Percentiles rank a stretch among this genome's conserved stretches.
Conservation (phyloP, 1,284 basidiomycete species). For the Papiliotrema terrestris region DNA sequence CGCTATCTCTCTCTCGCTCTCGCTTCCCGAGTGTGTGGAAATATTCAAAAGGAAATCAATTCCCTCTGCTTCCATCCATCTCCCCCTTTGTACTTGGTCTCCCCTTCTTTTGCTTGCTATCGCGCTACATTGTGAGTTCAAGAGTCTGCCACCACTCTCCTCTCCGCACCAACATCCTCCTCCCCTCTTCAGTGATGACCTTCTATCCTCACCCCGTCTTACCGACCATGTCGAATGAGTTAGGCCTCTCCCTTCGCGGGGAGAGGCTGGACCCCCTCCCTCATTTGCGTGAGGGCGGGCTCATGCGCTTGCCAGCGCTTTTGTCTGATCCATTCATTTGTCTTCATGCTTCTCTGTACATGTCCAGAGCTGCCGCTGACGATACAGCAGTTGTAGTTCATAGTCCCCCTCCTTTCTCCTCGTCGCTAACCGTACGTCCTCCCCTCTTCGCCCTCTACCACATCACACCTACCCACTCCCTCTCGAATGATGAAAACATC, state of each 20-base stretch:
- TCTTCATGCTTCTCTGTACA: background rate
- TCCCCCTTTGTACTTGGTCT: background rate
- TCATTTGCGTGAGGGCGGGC: slow-evolving; percentile 29
- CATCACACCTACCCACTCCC: background rate
- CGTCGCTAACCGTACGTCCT: slow-evolving; percentile 8
- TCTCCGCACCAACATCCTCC: background rate
- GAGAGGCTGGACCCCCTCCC: slow-evolving; percentile 40
- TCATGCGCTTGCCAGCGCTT: slow-evolving; percentile 52
- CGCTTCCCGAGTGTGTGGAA: background rate
- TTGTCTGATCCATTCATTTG: slow-evolving; percentile 43
- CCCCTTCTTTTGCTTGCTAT: background rate
- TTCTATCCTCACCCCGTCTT: slow-evolving; percentile 53
- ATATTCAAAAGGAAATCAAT: background rate
- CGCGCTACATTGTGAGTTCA: background rate
- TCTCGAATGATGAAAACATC: slow-evolving; percentile 42
- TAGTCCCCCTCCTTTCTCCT: background rate
- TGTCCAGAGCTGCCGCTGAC: background rate
- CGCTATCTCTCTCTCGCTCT: too few relatives aligned
- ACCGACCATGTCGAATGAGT: slow-evolving; percentile 53
- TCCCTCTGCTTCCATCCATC: background rate
- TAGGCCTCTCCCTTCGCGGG: slow-evolving; percentile 49
- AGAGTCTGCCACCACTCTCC: background rate
- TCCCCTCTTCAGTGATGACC: slow-evolving; percentile 37
- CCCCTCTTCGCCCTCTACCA: slow-evolving; percentile 3
- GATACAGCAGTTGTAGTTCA: background rate